phyloP scores from a whole-genome alignment of 2,329 filamentous ascomycete species.

The Cadophora gregata region DNA sequence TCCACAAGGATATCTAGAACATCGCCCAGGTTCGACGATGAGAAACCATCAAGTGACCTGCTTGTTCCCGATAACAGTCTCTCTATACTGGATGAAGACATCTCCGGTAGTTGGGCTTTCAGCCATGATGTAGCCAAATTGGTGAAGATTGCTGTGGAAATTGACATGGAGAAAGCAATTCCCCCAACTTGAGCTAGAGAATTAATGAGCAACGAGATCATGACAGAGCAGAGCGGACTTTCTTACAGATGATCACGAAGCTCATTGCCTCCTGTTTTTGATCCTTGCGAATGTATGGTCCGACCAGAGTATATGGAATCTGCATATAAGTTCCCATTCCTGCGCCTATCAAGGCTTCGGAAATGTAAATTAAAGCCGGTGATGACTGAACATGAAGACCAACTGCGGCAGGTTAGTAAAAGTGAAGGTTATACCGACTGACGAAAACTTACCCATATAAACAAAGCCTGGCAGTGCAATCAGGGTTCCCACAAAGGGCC shows the following conservation, averaged over 20 bases:
- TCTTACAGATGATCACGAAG: constrained; percentile 2
- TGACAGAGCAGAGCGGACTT: background rate
- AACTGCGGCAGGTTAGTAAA: background rate
- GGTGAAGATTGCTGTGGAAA: background rate
- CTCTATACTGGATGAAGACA: background rate
- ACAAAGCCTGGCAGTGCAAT: background rate
- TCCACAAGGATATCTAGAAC: background rate
- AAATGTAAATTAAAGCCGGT: background rate
- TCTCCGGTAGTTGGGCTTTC: background rate
- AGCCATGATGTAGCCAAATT: background rate
- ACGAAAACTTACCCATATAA: background rate
- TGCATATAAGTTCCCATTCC: background rate
- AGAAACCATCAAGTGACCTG: background rate
- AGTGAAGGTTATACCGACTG: background rate
- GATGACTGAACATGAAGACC: background rate
- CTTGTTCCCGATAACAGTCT: background rate
- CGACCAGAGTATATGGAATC: background rate
- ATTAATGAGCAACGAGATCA: background rate
- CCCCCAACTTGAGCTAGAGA: background rate
- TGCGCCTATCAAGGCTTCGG: background rate
- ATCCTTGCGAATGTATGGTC: background rate
- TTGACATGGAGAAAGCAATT: background rate
- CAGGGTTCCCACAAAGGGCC: background rate
- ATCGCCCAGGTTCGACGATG: background rate
- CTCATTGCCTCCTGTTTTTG: constrained; percentile 6